Base-by-base conservation (phyloP, 1,284 basidiomycete genomes). In the Heliocybe sulcata region DNA sequence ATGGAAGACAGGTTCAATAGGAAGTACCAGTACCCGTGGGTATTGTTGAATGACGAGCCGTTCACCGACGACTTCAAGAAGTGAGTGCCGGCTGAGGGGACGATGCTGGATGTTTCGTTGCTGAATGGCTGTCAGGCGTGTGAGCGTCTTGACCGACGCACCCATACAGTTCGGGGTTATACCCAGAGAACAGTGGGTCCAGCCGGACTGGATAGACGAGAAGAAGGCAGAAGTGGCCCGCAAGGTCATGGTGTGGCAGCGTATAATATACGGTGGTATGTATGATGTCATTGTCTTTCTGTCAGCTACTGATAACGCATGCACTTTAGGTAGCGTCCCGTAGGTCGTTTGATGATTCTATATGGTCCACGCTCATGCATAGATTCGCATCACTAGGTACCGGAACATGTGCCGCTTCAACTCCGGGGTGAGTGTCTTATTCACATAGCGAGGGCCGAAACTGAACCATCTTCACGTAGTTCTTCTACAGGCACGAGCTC, bases 361-460 rank as follows among this genome's bases (percentile, higher is more conserved):
- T 42, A n/a, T 20, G 12, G n/a, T n/a, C n/a, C 19, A 6, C 16
- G 16, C 19, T 42, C 4, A 42, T 42, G 38, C 4, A 6, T n/a
- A 6, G 4, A 4, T 4, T 42, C 16, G 16, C 16, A 29, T 35
- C 53, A 16, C 54, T 59, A 85, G 84, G 33, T 92, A 92, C 64
- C 84, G 89, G 53, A 91, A 92, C 59, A 92, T 96, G 93, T 97
- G 94, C 67, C 85, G 96, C 20, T 98, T 87, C 75, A 94, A 97
- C 69, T 93, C 91, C 54, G 94, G 94, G 35, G 92, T 93, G 71
- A 68, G 83, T 72, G n/a, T 6, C 29, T 31, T 12, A 12, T 31
- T 12, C 29, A 31, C 29, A 12, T 12, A 31, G 29, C 29, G 12
- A 31, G 29, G 4, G 12, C 4, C 12, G 29, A 31, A n/a, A 12